These are phyloP conservation scores for Rhodotorula sp. DNA, from an alignment of 1,284 basidiomycete species.

Conservation along the genomic window DNA sequence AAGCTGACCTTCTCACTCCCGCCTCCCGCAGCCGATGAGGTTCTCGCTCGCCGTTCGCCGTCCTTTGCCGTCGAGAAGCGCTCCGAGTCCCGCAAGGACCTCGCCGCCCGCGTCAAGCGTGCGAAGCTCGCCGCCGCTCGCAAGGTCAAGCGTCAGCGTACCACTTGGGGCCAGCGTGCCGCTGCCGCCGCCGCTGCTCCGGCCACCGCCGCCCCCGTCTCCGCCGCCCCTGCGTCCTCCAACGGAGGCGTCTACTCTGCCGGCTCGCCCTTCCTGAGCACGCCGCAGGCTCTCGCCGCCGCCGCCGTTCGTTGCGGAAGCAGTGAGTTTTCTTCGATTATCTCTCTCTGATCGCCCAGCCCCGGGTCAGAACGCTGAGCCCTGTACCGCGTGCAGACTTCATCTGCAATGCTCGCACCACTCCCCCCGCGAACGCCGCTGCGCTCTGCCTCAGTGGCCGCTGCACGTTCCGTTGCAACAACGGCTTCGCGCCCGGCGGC, in stretches of 20 bases:
- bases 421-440: neutral
- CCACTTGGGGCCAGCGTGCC: constrained; percentile 10
- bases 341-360: neutral
- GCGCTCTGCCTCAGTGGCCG: neutral
- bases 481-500: constrained; percentile 9
- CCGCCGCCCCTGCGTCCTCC: no score
- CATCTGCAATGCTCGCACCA: neutral
- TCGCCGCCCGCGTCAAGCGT: constrained; percentile 14
- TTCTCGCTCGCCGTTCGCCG: constrained; percentile 13
- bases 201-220: neutral
- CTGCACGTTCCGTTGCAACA: constrained; percentile 9
- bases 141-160: constrained; percentile 16
- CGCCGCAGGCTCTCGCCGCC: constrained; percentile 19
- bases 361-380: no score
- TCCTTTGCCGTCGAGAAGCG: constrained; percentile 14
- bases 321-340: constrained; percentile 10
- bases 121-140: constrained; percentile 15
- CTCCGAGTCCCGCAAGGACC: constrained; percentile 20
- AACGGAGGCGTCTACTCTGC: constrained; percentile 15
- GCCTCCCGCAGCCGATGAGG: neutral
- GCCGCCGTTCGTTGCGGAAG: constrained; percentile 14
- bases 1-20: neutral
- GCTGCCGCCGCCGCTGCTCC: neutral
- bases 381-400: no score
- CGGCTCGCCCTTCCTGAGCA: constrained; percentile 16